Base-by-base conservation (phyloP, 2,329 filamentous ascomycete genomes). In the Fonsecaea erecta region DNA sequence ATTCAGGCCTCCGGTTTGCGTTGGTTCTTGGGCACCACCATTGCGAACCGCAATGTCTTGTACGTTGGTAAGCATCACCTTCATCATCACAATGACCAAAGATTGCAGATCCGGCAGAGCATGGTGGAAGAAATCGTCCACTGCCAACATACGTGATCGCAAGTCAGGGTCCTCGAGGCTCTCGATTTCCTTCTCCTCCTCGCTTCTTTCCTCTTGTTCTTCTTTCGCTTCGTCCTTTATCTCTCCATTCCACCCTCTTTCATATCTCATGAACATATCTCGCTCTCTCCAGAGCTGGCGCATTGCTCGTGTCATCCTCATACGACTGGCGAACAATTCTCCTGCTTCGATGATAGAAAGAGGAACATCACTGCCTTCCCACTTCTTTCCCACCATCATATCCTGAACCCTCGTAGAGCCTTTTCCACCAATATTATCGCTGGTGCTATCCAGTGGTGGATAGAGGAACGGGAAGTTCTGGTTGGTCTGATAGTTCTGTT, bases 391-490 rank as follows among this genome's bases (percentile, higher is more conserved):
- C 2, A 96, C 92, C 24, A 96, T 81, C 18, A 86, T 78, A 71
- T 94, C 90, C 75, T 97, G 92, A 52, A 93, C 78, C 48, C 91
- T 90, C 5, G 93, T 91, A 21, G 85, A 86, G 12, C 93, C 93
- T 75, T 96, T 97, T 0, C 94, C 94, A 57, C 95, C 94, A 40
- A 94, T 88, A 71, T 90, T 91, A 74, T 96, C 97, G 78, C 93
- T 97, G 26, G 88, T 89, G 67, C 89, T 89, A 77, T 97, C 94
- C 18, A 97, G 81, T 1, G 95, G 95, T 1, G 95, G 95, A 72
- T 99, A 99, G 80, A 99, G 88, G 74, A 99, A 98, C 0, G 95
- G 95, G 70, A 99, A 98, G 75, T 97, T 95, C 73, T 99, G 95
- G 74, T 99, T 99, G 0, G 95, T 99, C 77, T 99, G 95, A 73